These are phyloP conservation scores for Pythium insidiosum DNA, from an alignment of 352 stramenopile genomes.

Conservation along the genomic window DNA sequence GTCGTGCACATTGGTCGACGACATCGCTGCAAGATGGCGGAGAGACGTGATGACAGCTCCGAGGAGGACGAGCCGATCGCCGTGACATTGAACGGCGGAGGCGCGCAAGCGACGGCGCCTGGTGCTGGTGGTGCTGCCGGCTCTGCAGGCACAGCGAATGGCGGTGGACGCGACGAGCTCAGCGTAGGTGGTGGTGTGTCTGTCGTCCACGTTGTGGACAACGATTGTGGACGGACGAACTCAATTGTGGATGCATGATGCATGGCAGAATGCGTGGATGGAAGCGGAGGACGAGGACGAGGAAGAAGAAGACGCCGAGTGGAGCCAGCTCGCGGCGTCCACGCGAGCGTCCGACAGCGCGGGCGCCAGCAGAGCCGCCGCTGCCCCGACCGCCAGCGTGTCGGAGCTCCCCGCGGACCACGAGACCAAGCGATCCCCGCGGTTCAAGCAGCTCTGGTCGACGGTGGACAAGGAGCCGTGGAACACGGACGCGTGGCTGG, in stretches of 20 bases:
- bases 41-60: constrained; percentile 57
- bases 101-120: not conserved
- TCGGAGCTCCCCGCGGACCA: constrained; percentile 9
- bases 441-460: constrained; percentile 51
- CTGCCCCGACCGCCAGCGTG: not conserved
- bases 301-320: constrained; percentile 75
- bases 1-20: too few species aligned
- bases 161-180: constrained; percentile 27
- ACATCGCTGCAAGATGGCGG: constrained; percentile 16
- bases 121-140: not conserved
- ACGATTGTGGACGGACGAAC: not conserved
- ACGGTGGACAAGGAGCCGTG: constrained; percentile 51
- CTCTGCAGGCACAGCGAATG: not conserved
- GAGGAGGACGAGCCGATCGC: constrained; percentile 81
- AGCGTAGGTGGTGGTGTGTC: too few species aligned
- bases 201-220: not conserved
- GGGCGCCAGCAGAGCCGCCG: too few species aligned
- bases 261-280: constrained; percentile 62
- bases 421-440: constrained; percentile 27
- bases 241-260: not conserved
- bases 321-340: constrained; percentile 34
- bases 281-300: constrained; percentile 66
- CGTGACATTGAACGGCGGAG: constrained; percentile 7
- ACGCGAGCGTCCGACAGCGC: not conserved
- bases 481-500: constrained; percentile 74